Percentiles rank a stretch among this genome's conserved stretches.
These are phyloP conservation scores for Tubosaeta brunneosetosa DNA, from an alignment of 768 basidiomycete species.

Conservation along the genomic window DNA sequence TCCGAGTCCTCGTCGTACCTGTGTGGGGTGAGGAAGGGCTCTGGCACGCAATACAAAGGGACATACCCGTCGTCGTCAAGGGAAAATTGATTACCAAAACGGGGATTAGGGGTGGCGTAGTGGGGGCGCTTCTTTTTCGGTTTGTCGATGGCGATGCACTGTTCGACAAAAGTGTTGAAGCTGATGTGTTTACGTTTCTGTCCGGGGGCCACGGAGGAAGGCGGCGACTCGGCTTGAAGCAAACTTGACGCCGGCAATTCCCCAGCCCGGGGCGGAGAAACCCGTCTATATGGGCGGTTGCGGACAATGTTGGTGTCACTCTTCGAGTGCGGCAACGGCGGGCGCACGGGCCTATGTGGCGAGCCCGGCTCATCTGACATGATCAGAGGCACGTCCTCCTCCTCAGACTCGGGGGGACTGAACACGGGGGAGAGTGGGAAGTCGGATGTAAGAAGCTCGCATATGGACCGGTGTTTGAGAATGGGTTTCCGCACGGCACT, in stretches of 20 bases:
- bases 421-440: constrained; percentile 60
- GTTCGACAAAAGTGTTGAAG: constrained; percentile 98
- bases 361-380: constrained; percentile 19
- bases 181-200: constrained; percentile 84
- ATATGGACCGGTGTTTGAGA: constrained; percentile 90
- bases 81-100: constrained; percentile 26
- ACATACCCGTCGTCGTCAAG: constrained; percentile 65
- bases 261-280: constrained; percentile 64
- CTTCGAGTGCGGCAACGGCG: constrained; percentile 73
- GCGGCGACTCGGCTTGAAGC: constrained; percentile 18
- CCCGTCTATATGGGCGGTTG: constrained; percentile 48
- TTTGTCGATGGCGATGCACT: constrained; percentile 87
- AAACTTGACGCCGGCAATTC: constrained; percentile 10
- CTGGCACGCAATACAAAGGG: not conserved
- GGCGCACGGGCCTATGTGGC: constrained; percentile 32
- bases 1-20: constrained; percentile 74
- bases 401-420: constrained; percentile 53
- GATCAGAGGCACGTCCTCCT: constrained; percentile 28
- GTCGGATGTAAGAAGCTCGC: constrained; percentile 80
- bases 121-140: constrained; percentile 38
- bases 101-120: constrained; percentile 11
- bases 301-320: constrained; percentile 79
- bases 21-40: not conserved
- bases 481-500: constrained; percentile 69
- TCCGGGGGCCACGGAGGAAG: constrained; percentile 10